phyloP scores from a whole-genome alignment of 148 eudicot species.

The Rhododendron griersonianum region DNA sequence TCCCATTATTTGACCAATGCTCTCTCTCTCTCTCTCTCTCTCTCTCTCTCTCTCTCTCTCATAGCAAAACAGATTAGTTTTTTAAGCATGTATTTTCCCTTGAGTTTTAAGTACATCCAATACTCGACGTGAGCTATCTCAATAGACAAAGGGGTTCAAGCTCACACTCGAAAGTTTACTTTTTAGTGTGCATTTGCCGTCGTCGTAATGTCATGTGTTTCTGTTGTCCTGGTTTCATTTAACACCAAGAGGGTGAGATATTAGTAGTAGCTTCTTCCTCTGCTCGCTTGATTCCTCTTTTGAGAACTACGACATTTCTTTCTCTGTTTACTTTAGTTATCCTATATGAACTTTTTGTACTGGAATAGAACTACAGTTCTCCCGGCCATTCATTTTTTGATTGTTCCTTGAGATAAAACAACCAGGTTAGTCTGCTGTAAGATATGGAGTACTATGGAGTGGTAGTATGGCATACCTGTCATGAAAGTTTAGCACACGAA shows the following conservation, averaged over 20 bases:
- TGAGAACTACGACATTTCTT: neutral
- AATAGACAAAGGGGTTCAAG: too few relatives aligned
- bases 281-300: neutral
- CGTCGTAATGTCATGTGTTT: neutral
- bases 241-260: neutral
- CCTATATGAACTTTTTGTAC: neutral
- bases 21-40: too few relatives aligned
- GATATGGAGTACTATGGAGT: neutral
- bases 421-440: neutral
- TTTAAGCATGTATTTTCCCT: too few relatives aligned
- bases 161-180: too few relatives aligned
- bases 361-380: neutral
- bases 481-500: neutral
- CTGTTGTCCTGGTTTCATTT: neutral
- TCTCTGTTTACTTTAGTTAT: neutral
- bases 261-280: neutral
- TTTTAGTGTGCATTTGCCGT: neutral
- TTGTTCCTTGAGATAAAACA: neutral
- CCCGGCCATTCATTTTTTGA: neutral
- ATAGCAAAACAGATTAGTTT: too few relatives aligned
- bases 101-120: too few relatives aligned
- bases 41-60: too few relatives aligned
- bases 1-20: neutral
- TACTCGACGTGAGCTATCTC: too few relatives aligned
- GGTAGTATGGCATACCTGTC: neutral